These are phyloP conservation scores for Plectosphaerella plurivora DNA, from an alignment of 2,329 filamentous ascomycete genomes.

Conservation along the genomic window DNA sequence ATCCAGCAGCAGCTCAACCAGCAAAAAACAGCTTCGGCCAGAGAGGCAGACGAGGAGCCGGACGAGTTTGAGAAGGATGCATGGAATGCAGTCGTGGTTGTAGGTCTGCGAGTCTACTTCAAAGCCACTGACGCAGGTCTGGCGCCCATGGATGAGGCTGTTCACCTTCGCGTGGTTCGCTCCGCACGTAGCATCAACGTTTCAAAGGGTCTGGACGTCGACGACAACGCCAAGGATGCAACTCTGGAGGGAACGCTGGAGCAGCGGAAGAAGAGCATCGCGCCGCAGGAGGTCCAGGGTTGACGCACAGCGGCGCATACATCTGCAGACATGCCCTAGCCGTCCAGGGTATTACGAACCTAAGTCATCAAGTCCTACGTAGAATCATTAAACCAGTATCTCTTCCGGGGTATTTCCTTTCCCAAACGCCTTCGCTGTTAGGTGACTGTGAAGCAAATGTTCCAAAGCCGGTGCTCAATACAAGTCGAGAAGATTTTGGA, in stretches of 20 bases:
- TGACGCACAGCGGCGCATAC: background rate
- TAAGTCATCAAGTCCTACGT: background rate
- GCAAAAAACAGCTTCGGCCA: background rate
- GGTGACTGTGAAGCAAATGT: background rate
- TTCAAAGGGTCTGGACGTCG: constrained; percentile 34
- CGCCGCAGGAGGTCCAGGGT: background rate
- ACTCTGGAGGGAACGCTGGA: constrained; percentile 27
- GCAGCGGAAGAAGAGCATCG: constrained; percentile 30
- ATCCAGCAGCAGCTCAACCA: background rate
- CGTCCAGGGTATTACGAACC: no score
- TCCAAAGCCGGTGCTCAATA: constrained; percentile 16
- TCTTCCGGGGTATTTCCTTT: background rate
- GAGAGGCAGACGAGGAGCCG: constrained; percentile 30
- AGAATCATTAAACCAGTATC: background rate
- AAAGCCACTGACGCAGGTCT: constrained; percentile 28
- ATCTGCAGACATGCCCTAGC: background rate
- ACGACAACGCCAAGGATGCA: constrained; percentile 41
- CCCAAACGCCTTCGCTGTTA: no score
- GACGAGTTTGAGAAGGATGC: constrained; percentile 50
- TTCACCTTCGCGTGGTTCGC: constrained; percentile 33
- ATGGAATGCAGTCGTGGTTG: constrained; percentile 51
- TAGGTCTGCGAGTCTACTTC: constrained; percentile 50
- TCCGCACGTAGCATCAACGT: constrained; percentile 17
- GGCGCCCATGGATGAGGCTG: constrained; percentile 24
- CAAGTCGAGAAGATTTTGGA: constrained; percentile 33